Conservation (phyloP, 768 basidiomycete species). For the Auricularia heimuer region DNA sequence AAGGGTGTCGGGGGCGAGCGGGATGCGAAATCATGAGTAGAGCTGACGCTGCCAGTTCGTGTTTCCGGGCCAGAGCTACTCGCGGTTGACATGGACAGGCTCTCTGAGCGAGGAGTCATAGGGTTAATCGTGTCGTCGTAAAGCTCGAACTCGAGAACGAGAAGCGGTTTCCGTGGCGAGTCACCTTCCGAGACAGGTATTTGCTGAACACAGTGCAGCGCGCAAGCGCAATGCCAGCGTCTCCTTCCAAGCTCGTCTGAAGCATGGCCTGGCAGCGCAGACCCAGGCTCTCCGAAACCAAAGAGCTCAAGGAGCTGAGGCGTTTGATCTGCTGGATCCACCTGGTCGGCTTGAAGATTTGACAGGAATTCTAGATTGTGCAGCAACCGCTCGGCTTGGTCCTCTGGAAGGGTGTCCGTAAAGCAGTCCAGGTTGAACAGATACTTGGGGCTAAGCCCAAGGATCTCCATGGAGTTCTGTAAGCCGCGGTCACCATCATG, state of each 20-base stretch:
- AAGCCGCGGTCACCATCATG: conserved; percentile 17
- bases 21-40: not conserved
- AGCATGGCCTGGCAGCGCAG: conserved; percentile 22
- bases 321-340: conserved; percentile 33
- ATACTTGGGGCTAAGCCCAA: conserved; percentile 60
- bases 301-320: conserved; percentile 61
- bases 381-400: conserved; percentile 56
- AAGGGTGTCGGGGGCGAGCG: no score
- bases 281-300: conserved; percentile 63
- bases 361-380: conserved; percentile 64
- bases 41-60: not conserved
- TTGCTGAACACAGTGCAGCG: conserved; percentile 45
- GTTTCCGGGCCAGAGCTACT: not conserved
- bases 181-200: conserved; percentile 1
- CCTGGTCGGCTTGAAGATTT: conserved; percentile 33
- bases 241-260: conserved; percentile 23
- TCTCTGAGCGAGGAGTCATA: conserved; percentile 38
- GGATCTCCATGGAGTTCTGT: conserved; percentile 58
- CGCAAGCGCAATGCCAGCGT: conserved; percentile 62
- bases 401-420: conserved; percentile 54
- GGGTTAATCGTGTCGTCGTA: conserved; percentile 64
- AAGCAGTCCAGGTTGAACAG: conserved; percentile 68
- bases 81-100: not conserved
- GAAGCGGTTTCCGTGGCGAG: conserved; percentile 25
- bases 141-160: conserved; percentile 74